A percentile compares a stretch with the other conserved stretches of the same genome.
phyloP scores from a whole-genome alignment of 2,329 filamentous ascomycete species.

The Microsporum audouinii region DNA sequence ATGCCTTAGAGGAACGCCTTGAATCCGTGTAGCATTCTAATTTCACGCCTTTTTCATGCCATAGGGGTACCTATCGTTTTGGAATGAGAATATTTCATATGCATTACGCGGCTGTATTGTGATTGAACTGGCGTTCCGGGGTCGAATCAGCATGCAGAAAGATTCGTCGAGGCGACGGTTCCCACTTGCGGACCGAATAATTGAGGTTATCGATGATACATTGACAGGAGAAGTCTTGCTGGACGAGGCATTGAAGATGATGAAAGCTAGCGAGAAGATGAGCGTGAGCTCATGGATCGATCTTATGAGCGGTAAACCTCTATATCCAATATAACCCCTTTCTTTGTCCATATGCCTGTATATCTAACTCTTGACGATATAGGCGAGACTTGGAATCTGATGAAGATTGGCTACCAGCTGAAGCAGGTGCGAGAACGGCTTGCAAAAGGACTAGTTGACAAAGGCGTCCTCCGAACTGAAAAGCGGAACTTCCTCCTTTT shows the following conservation, averaged over 20 bases:
- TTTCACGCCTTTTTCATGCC: neutral
- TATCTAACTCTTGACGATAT: conserved; percentile 16
- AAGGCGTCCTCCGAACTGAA: conserved; percentile 94
- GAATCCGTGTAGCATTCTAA: neutral
- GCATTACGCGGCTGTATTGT: conserved; percentile 96
- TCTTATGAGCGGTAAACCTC: conserved; percentile 74
- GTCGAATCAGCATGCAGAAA: conserved; percentile 96
- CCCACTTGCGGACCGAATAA: conserved; percentile 80
- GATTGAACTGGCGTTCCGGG: conserved; percentile 89
- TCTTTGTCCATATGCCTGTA: neutral
- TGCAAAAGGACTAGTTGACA: conserved; percentile 94
- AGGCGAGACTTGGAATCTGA: conserved; percentile 99
- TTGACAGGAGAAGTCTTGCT: conserved; percentile 93
- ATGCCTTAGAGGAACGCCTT: neutral
- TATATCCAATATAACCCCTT: neutral
- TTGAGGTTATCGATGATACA: conserved; percentile 94
- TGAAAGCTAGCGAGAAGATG: conserved; percentile 99
- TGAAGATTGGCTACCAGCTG: conserved; percentile 99
- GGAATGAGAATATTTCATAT: conserved; percentile 99
- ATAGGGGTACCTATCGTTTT: conserved; percentile 95
- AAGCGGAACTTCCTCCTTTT: conserved; percentile 99
- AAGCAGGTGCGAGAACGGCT: conserved; percentile 98
- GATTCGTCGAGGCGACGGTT: conserved; percentile 85
- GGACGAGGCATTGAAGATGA: conserved; percentile 98
- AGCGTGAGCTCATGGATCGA: conserved; percentile 99